Evolutionary conservation across 139 green algal genomes (phyloP).

Genomic region (Coelastrella sp.): DNA sequence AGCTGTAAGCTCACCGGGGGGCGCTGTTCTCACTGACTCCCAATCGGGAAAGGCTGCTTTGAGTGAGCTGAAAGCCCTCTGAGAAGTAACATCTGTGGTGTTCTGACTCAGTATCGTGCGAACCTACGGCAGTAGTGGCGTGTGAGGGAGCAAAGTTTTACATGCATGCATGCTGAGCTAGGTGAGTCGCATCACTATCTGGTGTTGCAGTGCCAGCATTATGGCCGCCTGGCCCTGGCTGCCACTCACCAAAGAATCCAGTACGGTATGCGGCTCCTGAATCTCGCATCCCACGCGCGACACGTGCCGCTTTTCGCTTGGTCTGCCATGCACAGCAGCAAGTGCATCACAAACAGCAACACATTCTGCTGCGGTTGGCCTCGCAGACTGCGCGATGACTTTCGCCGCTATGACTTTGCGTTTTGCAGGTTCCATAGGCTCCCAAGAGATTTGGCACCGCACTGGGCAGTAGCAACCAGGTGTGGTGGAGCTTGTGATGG

Average conservation of each 20-base stretch:
- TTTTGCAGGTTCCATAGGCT: no score
- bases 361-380: conserved; percentile 18
- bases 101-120: conserved; percentile 73
- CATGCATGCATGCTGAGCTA: no score
- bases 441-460: background rate
- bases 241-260: conserved; percentile 25
- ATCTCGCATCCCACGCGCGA: conserved; percentile 7
- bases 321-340: conserved; percentile 3
- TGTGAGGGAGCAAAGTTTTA: no score
- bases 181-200: no score
- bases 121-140: conserved; percentile 27
- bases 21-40: conserved; percentile 18
- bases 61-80: conserved; percentile 32
- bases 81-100: conserved; percentile 58
- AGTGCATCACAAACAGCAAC: conserved; percentile 23
- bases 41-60: conserved; percentile 57
- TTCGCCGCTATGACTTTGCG: background rate
- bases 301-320: background rate
- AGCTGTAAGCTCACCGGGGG: conserved; percentile 15
- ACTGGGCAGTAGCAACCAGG: no score
- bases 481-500: no score
- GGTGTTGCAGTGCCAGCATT: no score
- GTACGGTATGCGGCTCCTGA: conserved; percentile 27
- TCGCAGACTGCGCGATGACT: background rate
- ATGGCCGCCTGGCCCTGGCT: no score